Base-by-base conservation (phyloP, 345 rosid species). In the Brassica nigra region DNA sequence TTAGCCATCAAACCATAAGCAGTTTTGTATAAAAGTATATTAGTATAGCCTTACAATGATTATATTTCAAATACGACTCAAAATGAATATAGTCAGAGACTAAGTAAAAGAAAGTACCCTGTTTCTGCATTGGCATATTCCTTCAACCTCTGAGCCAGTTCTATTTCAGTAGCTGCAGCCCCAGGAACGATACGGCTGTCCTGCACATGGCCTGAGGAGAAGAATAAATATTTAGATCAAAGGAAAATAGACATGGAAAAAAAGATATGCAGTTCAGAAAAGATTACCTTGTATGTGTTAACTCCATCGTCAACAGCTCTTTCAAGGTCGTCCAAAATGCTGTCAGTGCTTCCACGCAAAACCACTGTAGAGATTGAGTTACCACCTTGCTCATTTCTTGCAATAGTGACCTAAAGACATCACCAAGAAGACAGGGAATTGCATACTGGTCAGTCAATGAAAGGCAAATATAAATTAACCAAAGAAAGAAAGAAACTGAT, bases 281-380 rank as follows among this genome's bases (percentile, higher is more conserved):
- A 78, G 74, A 71, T 66, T 75, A 96, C 99, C 97, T 93, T 96
- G 83, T 93, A 96, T 18, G 97, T 93, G 61, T 96, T 96, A 64
- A 96, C 99, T 83, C 99, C 99, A 82, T 96, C 99, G 64, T 96
- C 99, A 78, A 96, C 94, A 33, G 99, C 99, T 88, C 98, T 89
- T 86, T 96, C 99, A 82, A 93, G 98, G 81, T 96, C 98, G 74
- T 96, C 99, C 75, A 96, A 83, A 66, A 92, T 93, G 81, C 99
- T 92, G 57, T 92, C 97, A 0, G 99, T 96, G 80, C 98, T 93
- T 83, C 97, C 98, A 72, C 98, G 91, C 78, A 96, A 80, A 76
- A 96, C 91, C 77, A 96, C 93, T 62, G 99, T 93, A 29, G 92
- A 82, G 4, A 93, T 85, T 67, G 91, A 93, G 85, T 90, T 93